These are phyloP conservation scores for Peziza echinospora DNA, from an alignment of 495 filamentous ascomycete species.

Conservation along the genomic window DNA sequence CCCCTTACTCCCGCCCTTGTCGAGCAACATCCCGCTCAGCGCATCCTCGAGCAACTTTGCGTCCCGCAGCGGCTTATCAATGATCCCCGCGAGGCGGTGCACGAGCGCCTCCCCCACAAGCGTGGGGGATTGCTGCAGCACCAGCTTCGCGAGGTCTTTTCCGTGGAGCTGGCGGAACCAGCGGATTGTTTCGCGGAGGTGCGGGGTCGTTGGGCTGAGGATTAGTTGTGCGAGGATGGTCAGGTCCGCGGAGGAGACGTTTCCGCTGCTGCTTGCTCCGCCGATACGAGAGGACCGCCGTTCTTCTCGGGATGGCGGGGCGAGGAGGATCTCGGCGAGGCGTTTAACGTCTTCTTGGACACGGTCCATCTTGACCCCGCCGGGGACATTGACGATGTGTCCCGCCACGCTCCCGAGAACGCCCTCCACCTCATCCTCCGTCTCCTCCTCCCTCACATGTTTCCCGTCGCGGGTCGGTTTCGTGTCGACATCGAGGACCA, in stretches of 20 bases:
- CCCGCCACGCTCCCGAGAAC: constrained; percentile 15
- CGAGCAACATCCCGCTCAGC: too few species aligned
- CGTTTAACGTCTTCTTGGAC: constrained; percentile 50
- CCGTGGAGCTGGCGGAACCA: constrained; percentile 46
- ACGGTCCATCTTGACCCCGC: constrained; percentile 27
- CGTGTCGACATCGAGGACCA: constrained; percentile 64
- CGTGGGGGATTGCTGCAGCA: constrained; percentile 72
- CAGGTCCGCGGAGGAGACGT: too few species aligned
- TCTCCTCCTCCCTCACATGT: constrained; percentile 56
- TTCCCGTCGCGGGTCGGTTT: constrained; percentile 43
- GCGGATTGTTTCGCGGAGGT: constrained; percentile 57
- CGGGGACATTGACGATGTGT: constrained; percentile 16
- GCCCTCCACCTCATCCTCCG: constrained; percentile 21
- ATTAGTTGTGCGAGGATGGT: constrained; percentile 88
- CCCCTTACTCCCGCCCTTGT: too few species aligned
- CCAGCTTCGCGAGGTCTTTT: constrained; percentile 67
- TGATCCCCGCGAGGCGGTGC: constrained; percentile 88
- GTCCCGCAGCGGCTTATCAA: constrained; percentile 87
- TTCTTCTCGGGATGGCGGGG: too few species aligned
- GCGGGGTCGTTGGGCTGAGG: constrained; percentile 52
- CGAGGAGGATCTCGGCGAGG: constrained; percentile 36
- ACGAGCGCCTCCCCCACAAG: constrained; percentile 84
- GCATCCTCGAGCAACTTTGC: constrained; percentile 88
- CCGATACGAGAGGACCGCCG: too few species aligned
- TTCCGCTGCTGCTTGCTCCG: too few species aligned